Percentiles rank a stretch among this genome's conserved stretches.
These are phyloP conservation scores for Rhodocollybia butyracea DNA, from an alignment of 768 basidiomycete genomes.

Conservation along the genomic window DNA sequence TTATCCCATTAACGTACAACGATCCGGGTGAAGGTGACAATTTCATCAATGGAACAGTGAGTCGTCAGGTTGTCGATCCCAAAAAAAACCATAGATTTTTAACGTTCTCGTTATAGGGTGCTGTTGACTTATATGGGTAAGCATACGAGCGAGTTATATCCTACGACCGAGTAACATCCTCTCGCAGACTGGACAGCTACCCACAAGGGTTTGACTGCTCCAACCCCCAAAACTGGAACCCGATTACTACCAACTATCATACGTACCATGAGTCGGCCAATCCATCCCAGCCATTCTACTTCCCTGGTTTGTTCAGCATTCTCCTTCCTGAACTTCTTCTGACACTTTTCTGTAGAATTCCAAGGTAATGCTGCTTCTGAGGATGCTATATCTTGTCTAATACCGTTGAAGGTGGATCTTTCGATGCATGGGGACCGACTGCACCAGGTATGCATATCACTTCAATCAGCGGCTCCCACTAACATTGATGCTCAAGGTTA, in stretches of 20 bases:
- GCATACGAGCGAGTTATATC: background rate
- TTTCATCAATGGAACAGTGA: slow-evolving; percentile 69
- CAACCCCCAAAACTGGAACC: slow-evolving; percentile 61
- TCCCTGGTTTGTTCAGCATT: slow-evolving; percentile 47
- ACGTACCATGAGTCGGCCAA: slow-evolving; percentile 53
- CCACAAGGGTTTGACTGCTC: slow-evolving; percentile 83
- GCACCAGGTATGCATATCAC: slow-evolving; percentile 49
- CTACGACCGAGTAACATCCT: no score
- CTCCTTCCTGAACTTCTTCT: background rate
- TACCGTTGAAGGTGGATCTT: slow-evolving; percentile 58
- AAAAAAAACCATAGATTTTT: background rate
- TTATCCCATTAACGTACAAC: slow-evolving; percentile 73
- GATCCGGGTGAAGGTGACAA: slow-evolving; percentile 57
- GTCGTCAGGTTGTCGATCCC: slow-evolving; percentile 15
- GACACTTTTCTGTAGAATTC: slow-evolving; percentile 31
- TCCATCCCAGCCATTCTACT: slow-evolving; percentile 62
- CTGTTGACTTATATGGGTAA: slow-evolving; percentile 76
- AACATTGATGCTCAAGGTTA: slow-evolving; percentile 43
- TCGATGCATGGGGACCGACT: slow-evolving; percentile 77
- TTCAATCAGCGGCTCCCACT: slow-evolving; percentile 6
- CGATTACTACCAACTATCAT: slow-evolving; percentile 62
- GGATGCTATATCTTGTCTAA: slow-evolving; percentile 7
- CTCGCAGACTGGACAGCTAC: slow-evolving; percentile 57
- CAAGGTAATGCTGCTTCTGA: slow-evolving; percentile 55
- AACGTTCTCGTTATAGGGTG: slow-evolving; percentile 38